phyloP scores from a whole-genome alignment of 1,284 basidiomycete species.

The Schizophyllum amplum region DNA sequence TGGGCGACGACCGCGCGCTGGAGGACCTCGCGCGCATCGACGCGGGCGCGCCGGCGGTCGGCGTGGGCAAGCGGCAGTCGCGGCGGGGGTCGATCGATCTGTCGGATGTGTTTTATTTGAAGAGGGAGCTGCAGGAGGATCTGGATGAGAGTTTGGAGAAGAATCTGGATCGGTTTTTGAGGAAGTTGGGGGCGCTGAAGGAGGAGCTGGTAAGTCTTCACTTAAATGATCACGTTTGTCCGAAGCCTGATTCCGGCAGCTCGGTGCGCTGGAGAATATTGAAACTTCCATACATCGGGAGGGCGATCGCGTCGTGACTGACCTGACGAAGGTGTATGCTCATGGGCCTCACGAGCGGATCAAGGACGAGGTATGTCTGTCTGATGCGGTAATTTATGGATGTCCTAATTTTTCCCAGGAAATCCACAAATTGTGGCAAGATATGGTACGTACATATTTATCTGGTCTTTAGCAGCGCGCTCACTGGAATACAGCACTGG shows the following conservation, averaged over 20 bases:
- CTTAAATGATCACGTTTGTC: background rate
- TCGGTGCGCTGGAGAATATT: conserved; percentile 13
- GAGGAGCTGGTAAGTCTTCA: conserved; percentile 15
- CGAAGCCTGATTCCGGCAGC: background rate
- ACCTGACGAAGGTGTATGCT: conserved; percentile 24
- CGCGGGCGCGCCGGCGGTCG: conserved; percentile 13
- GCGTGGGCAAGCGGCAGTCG: conserved; percentile 4
- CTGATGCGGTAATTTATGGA: background rate
- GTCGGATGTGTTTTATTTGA: conserved; percentile 8
- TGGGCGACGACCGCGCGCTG: conserved; percentile 17
- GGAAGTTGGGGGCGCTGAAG: conserved; percentile 31
- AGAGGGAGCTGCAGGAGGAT: conserved; percentile 28
- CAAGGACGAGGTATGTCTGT: conserved; percentile 23
- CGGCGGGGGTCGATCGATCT: conserved; percentile 14
- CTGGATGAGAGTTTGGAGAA: conserved; percentile 25
- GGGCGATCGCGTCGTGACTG: conserved; percentile 25
- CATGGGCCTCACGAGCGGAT: conserved; percentile 28
- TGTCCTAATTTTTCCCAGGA: background rate
- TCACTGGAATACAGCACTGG: too few species aligned
- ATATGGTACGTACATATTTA: conserved; percentile 1
- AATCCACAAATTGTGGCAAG: conserved; percentile 9
- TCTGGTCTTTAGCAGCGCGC: too few species aligned
- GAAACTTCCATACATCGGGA: conserved; percentile 22
- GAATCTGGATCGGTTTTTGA: conserved; percentile 29
- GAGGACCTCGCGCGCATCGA: conserved; percentile 14